phyloP scores from a whole-genome alignment of 2,329 filamentous ascomycete species.

The Hymenoscyphus fraxineus region DNA sequence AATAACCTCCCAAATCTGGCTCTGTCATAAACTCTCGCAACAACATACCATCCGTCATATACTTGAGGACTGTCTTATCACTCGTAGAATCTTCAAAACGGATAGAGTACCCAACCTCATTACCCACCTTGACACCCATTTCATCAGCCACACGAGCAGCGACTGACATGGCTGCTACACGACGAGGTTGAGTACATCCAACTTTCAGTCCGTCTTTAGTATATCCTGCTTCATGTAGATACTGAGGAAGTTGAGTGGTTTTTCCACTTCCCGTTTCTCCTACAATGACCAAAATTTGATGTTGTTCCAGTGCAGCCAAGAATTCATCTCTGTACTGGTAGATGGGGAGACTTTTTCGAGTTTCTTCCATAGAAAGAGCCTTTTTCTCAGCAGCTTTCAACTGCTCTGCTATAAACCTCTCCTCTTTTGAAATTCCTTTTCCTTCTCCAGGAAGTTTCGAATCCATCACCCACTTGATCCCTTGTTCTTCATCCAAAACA shows the following conservation, averaged over 20 bases:
- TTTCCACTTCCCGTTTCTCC: slow-evolving; percentile 95
- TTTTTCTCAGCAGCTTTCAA: slow-evolving; percentile 87
- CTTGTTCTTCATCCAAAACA: slow-evolving; percentile 85
- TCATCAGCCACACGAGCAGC: slow-evolving; percentile 95
- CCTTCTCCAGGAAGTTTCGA: slow-evolving; percentile 68
- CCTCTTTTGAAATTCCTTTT: slow-evolving; percentile 70
- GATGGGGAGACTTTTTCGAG: slow-evolving; percentile 83
- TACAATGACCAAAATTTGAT: slow-evolving; percentile 87
- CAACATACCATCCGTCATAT: slow-evolving; percentile 97
- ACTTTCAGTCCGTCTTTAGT: slow-evolving; percentile 81
- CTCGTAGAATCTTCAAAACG: slow-evolving; percentile 90
- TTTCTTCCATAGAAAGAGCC: slow-evolving; percentile 84
- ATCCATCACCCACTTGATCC: slow-evolving; percentile 80
- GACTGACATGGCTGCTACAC: slow-evolving; percentile 96
- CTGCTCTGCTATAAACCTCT: slow-evolving; percentile 73
- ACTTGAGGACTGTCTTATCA: slow-evolving; percentile 89
- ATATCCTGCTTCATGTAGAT: slow-evolving; percentile 85
- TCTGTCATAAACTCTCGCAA: slow-evolving; percentile 86
- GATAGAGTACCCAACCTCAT: slow-evolving; percentile 91
- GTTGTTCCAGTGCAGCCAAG: slow-evolving; percentile 76
- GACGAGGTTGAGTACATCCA: slow-evolving; percentile 88
- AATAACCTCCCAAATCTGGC: slow-evolving; percentile 77
- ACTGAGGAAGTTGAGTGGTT: slow-evolving; percentile 92
- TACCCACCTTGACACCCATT: slow-evolving; percentile 82
- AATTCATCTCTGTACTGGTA: slow-evolving; percentile 85